Percentiles rank a stretch among this genome's conserved stretches.
Evolutionary conservation across 352 stramenopile species (phyloP).

Genomic region (Blastocystis sp.): DNA sequence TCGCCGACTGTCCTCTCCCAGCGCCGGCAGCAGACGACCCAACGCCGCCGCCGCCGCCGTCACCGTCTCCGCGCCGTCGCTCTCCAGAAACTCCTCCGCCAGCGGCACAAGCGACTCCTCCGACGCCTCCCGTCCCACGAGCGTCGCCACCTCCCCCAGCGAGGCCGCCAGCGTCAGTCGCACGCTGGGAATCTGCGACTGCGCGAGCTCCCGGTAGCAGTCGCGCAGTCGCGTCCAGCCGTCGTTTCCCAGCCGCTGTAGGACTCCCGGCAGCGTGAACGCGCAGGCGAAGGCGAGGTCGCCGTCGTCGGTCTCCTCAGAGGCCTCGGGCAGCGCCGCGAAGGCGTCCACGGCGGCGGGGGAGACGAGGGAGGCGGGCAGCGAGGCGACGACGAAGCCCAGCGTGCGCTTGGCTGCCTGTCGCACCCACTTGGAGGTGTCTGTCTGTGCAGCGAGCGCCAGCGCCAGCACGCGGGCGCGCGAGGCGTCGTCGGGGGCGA

Average conservation of each 20-base stretch:
- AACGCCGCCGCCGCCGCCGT: neutral
- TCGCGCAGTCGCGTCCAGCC: neutral
- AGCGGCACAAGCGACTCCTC: neutral
- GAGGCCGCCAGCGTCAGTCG: neutral
- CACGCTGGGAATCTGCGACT: neutral
- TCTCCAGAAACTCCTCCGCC: neutral
- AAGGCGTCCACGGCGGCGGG: neutral
- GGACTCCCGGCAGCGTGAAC: neutral
- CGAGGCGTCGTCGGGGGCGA: neutral
- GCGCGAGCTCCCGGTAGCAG: neutral
- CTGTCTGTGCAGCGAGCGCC: neutral
- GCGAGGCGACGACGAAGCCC: neutral
- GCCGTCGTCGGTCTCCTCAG: neutral
- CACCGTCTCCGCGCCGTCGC: slow-evolving; percentile 1
- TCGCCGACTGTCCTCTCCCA: neutral
- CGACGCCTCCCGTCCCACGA: neutral
- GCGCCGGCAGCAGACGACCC: neutral
- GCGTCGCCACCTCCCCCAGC: neutral
- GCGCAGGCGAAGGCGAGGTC: neutral
- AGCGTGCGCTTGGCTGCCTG: neutral
- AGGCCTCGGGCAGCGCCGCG: neutral
- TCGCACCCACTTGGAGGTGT: neutral
- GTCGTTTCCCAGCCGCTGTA: neutral
- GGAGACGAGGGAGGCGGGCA: neutral
- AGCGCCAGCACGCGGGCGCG: neutral